phyloP scores from a whole-genome alignment of 345 rosid species.

The Gossypium rotundifolium region DNA sequence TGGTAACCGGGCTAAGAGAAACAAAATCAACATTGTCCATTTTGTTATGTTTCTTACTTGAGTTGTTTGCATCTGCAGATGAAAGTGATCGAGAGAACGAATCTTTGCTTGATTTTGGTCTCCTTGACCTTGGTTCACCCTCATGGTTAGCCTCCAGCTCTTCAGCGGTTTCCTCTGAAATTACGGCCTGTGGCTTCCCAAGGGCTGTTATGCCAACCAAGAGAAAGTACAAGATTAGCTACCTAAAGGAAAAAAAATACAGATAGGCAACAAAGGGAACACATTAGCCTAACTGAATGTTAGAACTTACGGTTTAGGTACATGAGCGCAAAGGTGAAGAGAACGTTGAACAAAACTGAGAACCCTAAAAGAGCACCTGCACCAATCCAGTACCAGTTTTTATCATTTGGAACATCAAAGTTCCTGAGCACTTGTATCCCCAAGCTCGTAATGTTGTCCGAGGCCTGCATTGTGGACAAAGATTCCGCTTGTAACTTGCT shows the following conservation, averaged over 20 bases:
- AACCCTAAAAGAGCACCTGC: conserved; percentile 44
- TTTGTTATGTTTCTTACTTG: conserved; percentile 33
- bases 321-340: conserved; percentile 45
- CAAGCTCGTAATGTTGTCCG: conserved; percentile 25
- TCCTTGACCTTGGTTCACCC: conserved; percentile 25
- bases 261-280: neutral
- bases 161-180: conserved; percentile 42
- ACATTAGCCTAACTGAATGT: neutral
- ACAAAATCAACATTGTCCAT: neutral
- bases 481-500: neutral
- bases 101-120: conserved; percentile 25
- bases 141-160: conserved; percentile 24
- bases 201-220: conserved; percentile 31
- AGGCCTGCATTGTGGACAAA: conserved; percentile 23
- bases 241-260: conserved; percentile 10
- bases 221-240: neutral
- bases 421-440: conserved; percentile 40
- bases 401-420: conserved; percentile 29
- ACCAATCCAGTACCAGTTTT: conserved; percentile 66
- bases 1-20: neutral
- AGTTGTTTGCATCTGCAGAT: conserved; percentile 34
- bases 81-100: conserved; percentile 27
- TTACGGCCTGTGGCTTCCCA: conserved; percentile 48
- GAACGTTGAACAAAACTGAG: conserved; percentile 44
- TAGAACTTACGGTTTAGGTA: conserved; percentile 44